Percentiles rank a stretch among this genome's conserved stretches.
phyloP scores from a whole-genome alignment of 2,329 filamentous ascomycete species.

The Aureobasidium leucospermi region DNA sequence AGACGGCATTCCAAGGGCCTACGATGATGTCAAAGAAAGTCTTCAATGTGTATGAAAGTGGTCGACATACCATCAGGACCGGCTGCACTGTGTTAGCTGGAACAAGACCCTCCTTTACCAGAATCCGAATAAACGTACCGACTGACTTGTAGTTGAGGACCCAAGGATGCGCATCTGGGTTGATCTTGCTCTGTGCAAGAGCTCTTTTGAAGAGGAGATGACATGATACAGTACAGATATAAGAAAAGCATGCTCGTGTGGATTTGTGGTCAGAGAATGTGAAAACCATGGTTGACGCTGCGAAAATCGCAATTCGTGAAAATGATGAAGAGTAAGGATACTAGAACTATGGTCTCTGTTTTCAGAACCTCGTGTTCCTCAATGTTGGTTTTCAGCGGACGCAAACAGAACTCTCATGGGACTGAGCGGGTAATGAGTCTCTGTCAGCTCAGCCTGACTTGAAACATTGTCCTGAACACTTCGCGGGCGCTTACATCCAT shows the following conservation, averaged over 20 bases:
- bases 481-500: background rate
- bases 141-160: background rate
- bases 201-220: background rate
- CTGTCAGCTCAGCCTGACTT: background rate
- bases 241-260: background rate
- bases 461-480: background rate
- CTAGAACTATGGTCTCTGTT: no score
- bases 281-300: no score
- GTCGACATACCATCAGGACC: background rate
- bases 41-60: background rate
- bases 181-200: background rate
- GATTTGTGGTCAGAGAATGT: no score
- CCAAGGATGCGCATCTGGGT: background rate
- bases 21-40: background rate
- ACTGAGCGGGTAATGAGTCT: background rate
- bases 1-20: conserved; percentile 1
- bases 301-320: no score
- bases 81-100: background rate
- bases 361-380: background rate
- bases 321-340: no score
- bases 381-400: background rate
- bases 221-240: background rate
- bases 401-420: background rate
- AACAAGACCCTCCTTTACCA: background rate
- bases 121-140: background rate